Evolutionary conservation across 2,329 filamentous ascomycete species (phyloP).

Genomic region (Orbilia javanica): DNA sequence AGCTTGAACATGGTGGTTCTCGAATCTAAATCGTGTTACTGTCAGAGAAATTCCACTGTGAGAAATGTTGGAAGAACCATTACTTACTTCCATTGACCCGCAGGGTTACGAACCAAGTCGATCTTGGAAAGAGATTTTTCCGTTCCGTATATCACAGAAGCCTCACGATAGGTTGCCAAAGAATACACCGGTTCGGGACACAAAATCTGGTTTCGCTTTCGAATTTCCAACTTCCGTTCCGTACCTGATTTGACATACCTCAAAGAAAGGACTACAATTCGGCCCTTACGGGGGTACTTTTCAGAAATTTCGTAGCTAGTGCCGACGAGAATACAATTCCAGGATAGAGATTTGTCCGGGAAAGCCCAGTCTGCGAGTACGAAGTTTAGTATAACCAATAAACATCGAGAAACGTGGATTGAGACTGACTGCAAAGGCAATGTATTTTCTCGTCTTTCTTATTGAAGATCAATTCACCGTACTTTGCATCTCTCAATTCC

Average conservation of each 20-base stretch:
- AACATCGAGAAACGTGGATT: not conserved
- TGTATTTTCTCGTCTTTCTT: slow-evolving; percentile 61
- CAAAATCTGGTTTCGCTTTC: slow-evolving; percentile 60
- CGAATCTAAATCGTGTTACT: slow-evolving; percentile 25
- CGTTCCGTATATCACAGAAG: slow-evolving; percentile 43
- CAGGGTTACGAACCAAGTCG: slow-evolving; percentile 24
- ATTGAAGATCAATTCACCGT: slow-evolving; percentile 60
- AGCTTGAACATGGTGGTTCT: slow-evolving; percentile 7
- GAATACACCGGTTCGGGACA: slow-evolving; percentile 62
- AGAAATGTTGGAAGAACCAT: not conserved
- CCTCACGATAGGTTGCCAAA: slow-evolving; percentile 60
- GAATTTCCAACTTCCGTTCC: slow-evolving; percentile 57
- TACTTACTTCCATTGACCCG: slow-evolving; percentile 48
- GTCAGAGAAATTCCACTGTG: not conserved
- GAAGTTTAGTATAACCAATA: not conserved
- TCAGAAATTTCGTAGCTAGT: slow-evolving; percentile 59
- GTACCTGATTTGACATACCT: slow-evolving; percentile 8
- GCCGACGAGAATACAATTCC: slow-evolving; percentile 61
- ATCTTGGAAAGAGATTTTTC: slow-evolving; percentile 38
- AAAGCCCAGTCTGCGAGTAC: slow-evolving; percentile 38
- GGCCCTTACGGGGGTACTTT: slow-evolving; percentile 56
- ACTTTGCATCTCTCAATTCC: slow-evolving; percentile 60
- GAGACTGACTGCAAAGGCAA: slow-evolving; percentile 60
- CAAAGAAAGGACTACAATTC: slow-evolving; percentile 60
- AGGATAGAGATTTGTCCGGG: slow-evolving; percentile 27